These are phyloP conservation scores for Heritiera littoralis DNA, from an alignment of 345 rosid genomes.

Conservation along the genomic window DNA sequence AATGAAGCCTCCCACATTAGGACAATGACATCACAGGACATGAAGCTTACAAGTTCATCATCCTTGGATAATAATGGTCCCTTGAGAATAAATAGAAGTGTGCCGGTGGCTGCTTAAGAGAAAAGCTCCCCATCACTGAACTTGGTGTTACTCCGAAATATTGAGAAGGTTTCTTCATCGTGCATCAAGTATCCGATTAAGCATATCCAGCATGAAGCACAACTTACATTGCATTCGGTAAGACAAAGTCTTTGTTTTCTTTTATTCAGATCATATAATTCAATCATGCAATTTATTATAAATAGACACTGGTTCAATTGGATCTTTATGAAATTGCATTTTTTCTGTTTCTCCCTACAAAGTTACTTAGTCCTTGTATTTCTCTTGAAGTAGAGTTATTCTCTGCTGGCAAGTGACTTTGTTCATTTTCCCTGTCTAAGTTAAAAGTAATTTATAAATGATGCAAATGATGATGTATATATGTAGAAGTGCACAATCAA, in stretches of 20 bases:
- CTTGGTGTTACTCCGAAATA: conserved; percentile 14
- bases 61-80: conserved; percentile 38
- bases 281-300: conserved; percentile 18
- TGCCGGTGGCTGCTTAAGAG: conserved; percentile 61
- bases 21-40: conserved; percentile 42
- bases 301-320: neutral
- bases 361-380: neutral
- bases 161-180: conserved; percentile 5
- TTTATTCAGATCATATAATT: conserved; percentile 3
- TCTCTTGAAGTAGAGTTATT: neutral
- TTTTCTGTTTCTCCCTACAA: conserved; percentile 10
- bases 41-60: conserved; percentile 34
- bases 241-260: conserved; percentile 27
- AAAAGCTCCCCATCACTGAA: conserved; percentile 5
- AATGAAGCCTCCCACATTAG: conserved; percentile 62
- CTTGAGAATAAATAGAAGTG: conserved; percentile 35
- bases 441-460: neutral
- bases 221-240: conserved; percentile 31
- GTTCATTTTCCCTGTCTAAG: neutral
- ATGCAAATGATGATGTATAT: conserved; percentile 2
- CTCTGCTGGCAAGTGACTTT: neutral
- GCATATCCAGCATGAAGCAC: conserved; percentile 28
- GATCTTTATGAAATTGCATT: neutral
- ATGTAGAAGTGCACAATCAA: neutral
- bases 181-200: conserved; percentile 21